Evolutionary conservation across 1,284 basidiomycete species (phyloP).

Genomic region (Ganoderma lingzhi): DNA sequence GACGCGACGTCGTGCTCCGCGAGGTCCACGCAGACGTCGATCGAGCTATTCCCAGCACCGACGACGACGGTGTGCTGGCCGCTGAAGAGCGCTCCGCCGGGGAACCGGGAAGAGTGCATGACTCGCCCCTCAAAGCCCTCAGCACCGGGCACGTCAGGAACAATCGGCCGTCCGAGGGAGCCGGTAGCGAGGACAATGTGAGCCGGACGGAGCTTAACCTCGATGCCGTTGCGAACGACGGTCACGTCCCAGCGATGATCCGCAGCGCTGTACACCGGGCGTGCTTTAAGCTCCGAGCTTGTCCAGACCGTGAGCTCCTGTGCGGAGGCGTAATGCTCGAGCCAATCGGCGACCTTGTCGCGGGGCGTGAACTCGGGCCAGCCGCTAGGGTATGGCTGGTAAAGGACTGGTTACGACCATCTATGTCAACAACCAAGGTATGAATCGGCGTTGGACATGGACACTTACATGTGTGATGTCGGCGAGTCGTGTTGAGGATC

Average conservation of each 20-base stretch:
- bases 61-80: conserved; percentile 60
- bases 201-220: conserved; percentile 56
- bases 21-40: conserved; percentile 56
- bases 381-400: conserved; percentile 42
- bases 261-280: conserved; percentile 46
- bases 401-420: conserved; percentile 44
- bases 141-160: conserved; percentile 51
- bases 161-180: conserved; percentile 52
- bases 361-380: conserved; percentile 42
- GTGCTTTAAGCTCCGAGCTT: conserved; percentile 48
- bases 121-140: conserved; percentile 52
- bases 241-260: conserved; percentile 59
- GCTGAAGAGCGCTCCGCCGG: conserved; percentile 46
- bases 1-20: conserved; percentile 46
- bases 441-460: conserved; percentile 9
- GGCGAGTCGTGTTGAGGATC: conserved; percentile 52
- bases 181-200: conserved; percentile 70
- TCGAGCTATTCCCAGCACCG: conserved; percentile 56
- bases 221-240: conserved; percentile 49
- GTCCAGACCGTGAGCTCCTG: conserved; percentile 74
- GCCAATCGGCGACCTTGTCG: conserved; percentile 64
- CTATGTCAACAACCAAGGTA: neutral
- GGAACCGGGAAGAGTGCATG: conserved; percentile 52
- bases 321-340: conserved; percentile 66
- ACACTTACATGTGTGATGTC: conserved; percentile 46